phyloP scores from a whole-genome alignment of 1,284 basidiomycete genomes.

The Melanopsichium pennsylvanicum region DNA sequence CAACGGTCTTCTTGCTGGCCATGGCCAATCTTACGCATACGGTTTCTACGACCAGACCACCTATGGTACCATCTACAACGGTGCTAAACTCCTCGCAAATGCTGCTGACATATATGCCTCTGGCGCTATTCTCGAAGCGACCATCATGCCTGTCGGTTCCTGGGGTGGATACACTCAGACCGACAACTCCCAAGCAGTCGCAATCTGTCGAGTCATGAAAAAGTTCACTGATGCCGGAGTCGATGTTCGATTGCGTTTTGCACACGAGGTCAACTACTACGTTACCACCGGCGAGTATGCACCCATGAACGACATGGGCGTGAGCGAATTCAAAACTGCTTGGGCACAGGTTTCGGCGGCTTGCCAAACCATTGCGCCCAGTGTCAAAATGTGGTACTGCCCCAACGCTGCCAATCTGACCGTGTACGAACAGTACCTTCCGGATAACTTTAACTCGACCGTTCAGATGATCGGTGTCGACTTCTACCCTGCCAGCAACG shows the following conservation, averaged over 20 bases:
- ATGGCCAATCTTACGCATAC: slow-evolving; percentile 31
- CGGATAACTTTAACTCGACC: slow-evolving; percentile 47
- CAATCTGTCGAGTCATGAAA: slow-evolving; percentile 65
- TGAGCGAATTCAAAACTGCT: slow-evolving; percentile 64
- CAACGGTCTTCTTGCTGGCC: slow-evolving; percentile 29
- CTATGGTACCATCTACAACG: slow-evolving; percentile 63
- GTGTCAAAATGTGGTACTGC: slow-evolving; percentile 65
- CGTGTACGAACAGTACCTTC: slow-evolving; percentile 32
- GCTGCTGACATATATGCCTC: slow-evolving; percentile 62
- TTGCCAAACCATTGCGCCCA: slow-evolving; percentile 53
- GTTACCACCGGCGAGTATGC: slow-evolving; percentile 33
- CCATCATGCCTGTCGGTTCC: slow-evolving; percentile 54
- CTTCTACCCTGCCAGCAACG: slow-evolving; percentile 55
- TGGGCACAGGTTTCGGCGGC: slow-evolving; percentile 64
- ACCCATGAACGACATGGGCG: slow-evolving; percentile 37
- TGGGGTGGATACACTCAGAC: slow-evolving; percentile 48
- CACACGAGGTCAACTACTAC: slow-evolving; percentile 61
- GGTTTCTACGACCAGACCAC: slow-evolving; percentile 66
- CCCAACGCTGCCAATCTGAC: slow-evolving; percentile 39
- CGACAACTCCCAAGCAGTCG: slow-evolving; percentile 63
- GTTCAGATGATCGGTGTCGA: slow-evolving; percentile 64
- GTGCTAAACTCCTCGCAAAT: slow-evolving; percentile 59
- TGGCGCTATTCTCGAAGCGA: slow-evolving; percentile 66
- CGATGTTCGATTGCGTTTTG: slow-evolving; percentile 66
- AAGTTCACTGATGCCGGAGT: slow-evolving; percentile 66